A percentile compares a stretch with the other conserved stretches of the same genome.
phyloP scores from a whole-genome alignment of 2,329 filamentous ascomycete genomes.

The Ustulina deusta region DNA sequence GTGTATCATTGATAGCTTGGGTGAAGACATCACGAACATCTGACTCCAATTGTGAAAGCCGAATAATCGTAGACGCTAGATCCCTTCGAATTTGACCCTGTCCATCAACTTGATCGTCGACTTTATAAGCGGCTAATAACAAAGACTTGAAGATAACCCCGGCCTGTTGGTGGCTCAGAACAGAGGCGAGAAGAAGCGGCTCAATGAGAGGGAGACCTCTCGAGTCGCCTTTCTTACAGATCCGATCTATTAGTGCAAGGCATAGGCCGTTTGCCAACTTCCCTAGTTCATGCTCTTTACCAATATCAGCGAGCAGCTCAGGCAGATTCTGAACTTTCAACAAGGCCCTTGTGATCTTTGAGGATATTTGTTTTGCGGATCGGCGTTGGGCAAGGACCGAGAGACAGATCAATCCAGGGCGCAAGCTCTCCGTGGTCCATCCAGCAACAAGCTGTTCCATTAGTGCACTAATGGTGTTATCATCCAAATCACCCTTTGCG shows the following conservation, averaged over 20 bases:
- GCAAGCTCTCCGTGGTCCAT: slow-evolving; percentile 79
- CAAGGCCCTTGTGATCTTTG: slow-evolving; percentile 75
- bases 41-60: slow-evolving; percentile 70
- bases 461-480: slow-evolving; percentile 82
- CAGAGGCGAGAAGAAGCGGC: slow-evolving; percentile 68
- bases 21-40: slow-evolving; percentile 73
- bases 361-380: slow-evolving; percentile 75
- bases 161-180: slow-evolving; percentile 73
- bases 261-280: slow-evolving; percentile 79
- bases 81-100: slow-evolving; percentile 70
- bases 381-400: slow-evolving; percentile 85
- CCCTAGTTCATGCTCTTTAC: slow-evolving; percentile 74
- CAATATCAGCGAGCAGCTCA: slow-evolving; percentile 70
- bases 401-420: slow-evolving; percentile 81
- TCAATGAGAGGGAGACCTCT: slow-evolving; percentile 70
- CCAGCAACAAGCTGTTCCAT: slow-evolving; percentile 89
- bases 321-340: slow-evolving; percentile 72
- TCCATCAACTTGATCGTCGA: slow-evolving; percentile 66
- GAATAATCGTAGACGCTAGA: slow-evolving; percentile 75
- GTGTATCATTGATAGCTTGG: slow-evolving; percentile 73
- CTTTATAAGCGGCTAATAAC: slow-evolving; percentile 69
- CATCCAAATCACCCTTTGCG: slow-evolving; percentile 82
- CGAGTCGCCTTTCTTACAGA: slow-evolving; percentile 70
- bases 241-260: slow-evolving; percentile 70
- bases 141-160: slow-evolving; percentile 75